Conservation (phyloP, 371 early-diverging fungal species). For the Zychaea mexicana region DNA sequence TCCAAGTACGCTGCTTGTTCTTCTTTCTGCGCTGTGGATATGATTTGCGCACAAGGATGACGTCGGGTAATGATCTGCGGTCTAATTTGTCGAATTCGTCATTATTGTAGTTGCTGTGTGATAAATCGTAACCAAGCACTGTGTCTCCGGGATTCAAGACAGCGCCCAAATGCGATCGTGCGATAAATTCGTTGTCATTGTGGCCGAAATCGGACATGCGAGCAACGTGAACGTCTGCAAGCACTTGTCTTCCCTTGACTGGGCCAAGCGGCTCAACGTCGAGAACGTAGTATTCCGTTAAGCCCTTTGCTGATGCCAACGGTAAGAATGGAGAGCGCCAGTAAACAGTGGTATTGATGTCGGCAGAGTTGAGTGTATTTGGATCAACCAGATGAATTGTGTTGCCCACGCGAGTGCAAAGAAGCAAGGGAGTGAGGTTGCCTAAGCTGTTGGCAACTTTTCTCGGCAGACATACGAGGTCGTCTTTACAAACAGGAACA, state of each 20-base stretch:
- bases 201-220: slow-evolving; percentile 80
- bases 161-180: slow-evolving; percentile 93
- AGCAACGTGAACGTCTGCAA: slow-evolving; percentile 82
- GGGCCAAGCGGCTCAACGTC: slow-evolving; percentile 88
- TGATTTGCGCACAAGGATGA: slow-evolving; percentile 88
- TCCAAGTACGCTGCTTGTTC: slow-evolving; percentile 88
- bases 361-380: slow-evolving; percentile 75
- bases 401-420: slow-evolving; percentile 88
- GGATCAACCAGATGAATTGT: slow-evolving; percentile 86
- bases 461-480: slow-evolving; percentile 88
- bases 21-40: slow-evolving; percentile 90
- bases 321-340: slow-evolving; percentile 86
- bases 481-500: slow-evolving; percentile 97
- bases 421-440: slow-evolving; percentile 80
- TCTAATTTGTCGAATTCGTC: slow-evolving; percentile 74
- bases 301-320: slow-evolving; percentile 71
- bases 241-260: slow-evolving; percentile 71
- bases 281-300: slow-evolving; percentile 92
- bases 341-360: slow-evolving; percentile 75
- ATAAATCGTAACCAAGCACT: slow-evolving; percentile 90
- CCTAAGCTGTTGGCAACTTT: slow-evolving; percentile 86
- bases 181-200: slow-evolving; percentile 83
- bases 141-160: slow-evolving; percentile 92
- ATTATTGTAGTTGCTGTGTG: slow-evolving; percentile 91
- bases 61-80: slow-evolving; percentile 76